Base-by-base conservation (phyloP, 306 rosid genomes). In the Gastrolobium bilobum region DNA sequence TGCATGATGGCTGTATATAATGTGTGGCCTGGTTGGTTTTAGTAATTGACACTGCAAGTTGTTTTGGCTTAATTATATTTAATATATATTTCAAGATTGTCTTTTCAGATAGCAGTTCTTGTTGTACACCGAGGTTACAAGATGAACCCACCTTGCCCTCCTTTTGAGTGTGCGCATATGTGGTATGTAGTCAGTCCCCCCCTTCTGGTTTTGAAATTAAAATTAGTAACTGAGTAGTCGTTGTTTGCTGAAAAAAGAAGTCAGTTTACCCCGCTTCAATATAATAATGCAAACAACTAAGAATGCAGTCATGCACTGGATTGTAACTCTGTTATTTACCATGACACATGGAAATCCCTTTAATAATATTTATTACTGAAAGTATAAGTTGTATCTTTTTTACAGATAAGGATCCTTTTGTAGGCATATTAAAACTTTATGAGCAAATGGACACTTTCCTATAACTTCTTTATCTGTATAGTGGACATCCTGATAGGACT, bases 131-230 rank as follows among this genome's bases (percentile, higher is more conserved):
- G 99, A 80, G 97, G 99, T 15, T 95, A 95, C 87, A 85, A 81
- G 77, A 92, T 95, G 99, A 84, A 87, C 76, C 99, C 99, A 0
- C 99, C 99, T 1, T 92, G 95, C 71, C 99, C 99, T 73, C 97
- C 99, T 57, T 92, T 71, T 73, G 97, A 95, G 77, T 95, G 99
- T 83, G 95, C 97, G 39, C 99, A 95, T 80, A 92, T 85, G 91
- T 95, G 99, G 99, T 91, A 87, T 34, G 89, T 72, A 42, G 68
- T 81, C 48, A 6, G 59, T 59, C 35, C 8, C 10, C 34, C 68
- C 10, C 48, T 70, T 47, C 48, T 15, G 51, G 70, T 38, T 47
- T 74, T 3, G 31, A 77, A 52, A 34, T 68, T 40, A 51, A 71
- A 76, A 3, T 63, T 54, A 54, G 48, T 34, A 53, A 68, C 77